Percentiles rank a stretch among this genome's conserved stretches.
Conservation (phyloP, 106 monocot species). For the Posidonia australis region DNA sequence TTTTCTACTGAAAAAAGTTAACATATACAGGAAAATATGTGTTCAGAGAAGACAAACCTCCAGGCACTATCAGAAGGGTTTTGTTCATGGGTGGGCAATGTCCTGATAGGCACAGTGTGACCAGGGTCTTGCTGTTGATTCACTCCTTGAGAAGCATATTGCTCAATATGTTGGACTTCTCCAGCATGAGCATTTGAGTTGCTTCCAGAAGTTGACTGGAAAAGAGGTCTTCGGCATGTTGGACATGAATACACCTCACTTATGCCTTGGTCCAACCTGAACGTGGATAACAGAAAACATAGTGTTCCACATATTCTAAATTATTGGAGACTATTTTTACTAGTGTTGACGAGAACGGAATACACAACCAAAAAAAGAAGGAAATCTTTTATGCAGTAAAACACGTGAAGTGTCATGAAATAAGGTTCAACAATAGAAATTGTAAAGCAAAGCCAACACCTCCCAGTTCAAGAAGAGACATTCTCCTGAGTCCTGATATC, state of each 20-base stretch:
- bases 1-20: neutral
- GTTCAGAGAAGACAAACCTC: slow-evolving; percentile 40
- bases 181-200: slow-evolving; percentile 16
- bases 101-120: slow-evolving; percentile 15
- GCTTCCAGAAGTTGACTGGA: slow-evolving; percentile 24
- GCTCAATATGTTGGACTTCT: slow-evolving; percentile 18
- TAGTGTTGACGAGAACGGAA: no score
- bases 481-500: no score
- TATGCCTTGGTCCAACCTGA: slow-evolving; percentile 90
- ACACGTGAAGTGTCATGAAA: no score
- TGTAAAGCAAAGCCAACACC: no score
- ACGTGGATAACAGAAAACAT: neutral
- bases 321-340: no score
- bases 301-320: neutral
- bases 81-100: slow-evolving; percentile 33
- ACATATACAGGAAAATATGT: neutral
- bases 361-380: no score
- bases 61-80: slow-evolving; percentile 42
- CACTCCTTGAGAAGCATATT: slow-evolving; percentile 18
- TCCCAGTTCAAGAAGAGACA: no score
- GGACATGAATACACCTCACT: slow-evolving; percentile 83
- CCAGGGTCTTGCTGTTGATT: slow-evolving; percentile 31
- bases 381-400: no score
- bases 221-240: slow-evolving; percentile 94
- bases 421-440: no score